A percentile compares a stretch with the other conserved stretches of the same genome.
Conservation (phyloP, 164 flowering plant genomes). For the Vitis vinifera region DNA sequence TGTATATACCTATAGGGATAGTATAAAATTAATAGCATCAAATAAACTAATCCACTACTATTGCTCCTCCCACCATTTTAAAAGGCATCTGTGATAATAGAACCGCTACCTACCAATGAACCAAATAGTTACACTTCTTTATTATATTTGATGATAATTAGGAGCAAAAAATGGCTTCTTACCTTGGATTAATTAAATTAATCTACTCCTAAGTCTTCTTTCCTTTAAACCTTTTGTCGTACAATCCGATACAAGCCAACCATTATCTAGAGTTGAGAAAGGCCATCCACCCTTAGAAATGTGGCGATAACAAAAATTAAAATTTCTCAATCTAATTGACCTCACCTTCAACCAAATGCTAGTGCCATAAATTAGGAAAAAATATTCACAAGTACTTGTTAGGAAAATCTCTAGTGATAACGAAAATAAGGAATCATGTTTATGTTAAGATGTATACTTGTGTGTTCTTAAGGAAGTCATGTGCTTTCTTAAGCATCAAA, state of each 20-base stretch:
- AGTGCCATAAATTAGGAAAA: neutral
- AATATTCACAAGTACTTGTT: too few species aligned
- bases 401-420: too few species aligned
- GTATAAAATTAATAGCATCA: slow-evolving; percentile 43
- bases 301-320: slow-evolving; percentile 41
- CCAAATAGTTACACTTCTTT: too few species aligned
- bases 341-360: slow-evolving; percentile 23
- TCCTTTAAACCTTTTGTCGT: slow-evolving; percentile 46
- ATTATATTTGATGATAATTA: too few species aligned
- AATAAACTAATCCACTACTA: slow-evolving; percentile 28
- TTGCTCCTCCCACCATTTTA: slow-evolving; percentile 38
- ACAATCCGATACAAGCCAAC: slow-evolving; percentile 58
- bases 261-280: slow-evolving; percentile 51
- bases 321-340: slow-evolving; percentile 23
- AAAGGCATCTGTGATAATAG: slow-evolving; percentile 30
- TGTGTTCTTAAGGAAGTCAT: slow-evolving; percentile 28
- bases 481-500: slow-evolving; percentile 31
- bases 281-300: slow-evolving; percentile 54
- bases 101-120: slow-evolving; percentile 32
- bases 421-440: too few species aligned
- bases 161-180: too few species aligned
- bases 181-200: too few species aligned
- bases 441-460: slow-evolving; percentile 22
- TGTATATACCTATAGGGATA: slow-evolving; percentile 42
- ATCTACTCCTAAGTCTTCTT: neutral